Percentiles rank a stretch among this genome's conserved stretches.
These are phyloP conservation scores for Metarhizium humberi DNA, from an alignment of 2,329 filamentous ascomycete species.

Conservation along the genomic window DNA sequence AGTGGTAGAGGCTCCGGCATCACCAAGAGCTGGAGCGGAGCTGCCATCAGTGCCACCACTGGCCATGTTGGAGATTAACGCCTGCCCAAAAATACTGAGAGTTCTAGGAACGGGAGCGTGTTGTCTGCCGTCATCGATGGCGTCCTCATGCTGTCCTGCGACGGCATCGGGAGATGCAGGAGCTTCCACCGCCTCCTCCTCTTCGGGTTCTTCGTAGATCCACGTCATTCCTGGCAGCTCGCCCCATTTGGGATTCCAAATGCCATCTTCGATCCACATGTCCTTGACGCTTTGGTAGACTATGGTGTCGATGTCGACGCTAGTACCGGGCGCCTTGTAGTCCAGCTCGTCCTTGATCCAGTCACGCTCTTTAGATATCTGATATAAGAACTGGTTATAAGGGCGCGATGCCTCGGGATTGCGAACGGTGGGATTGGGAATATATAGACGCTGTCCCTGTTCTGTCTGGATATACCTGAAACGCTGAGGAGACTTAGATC, in stretches of 20 bases:
- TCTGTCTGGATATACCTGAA: not conserved
- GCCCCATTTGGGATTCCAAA: conserved; percentile 7
- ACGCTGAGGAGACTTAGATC: not conserved
- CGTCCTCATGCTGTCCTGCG: no score
- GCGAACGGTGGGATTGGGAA: not conserved
- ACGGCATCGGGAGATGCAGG: no score
- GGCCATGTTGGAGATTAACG: no score
- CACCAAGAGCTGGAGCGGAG: no score
- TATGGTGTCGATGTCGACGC: not conserved
- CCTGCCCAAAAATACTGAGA: no score
- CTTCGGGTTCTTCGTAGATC: conserved; percentile 5
- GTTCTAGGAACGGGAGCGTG: no score
- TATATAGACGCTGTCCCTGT: not conserved
- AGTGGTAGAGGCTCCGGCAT: no score
- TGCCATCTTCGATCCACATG: conserved; percentile 5
- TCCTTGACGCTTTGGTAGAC: conserved; percentile 7
- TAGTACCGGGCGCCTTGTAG: not conserved
- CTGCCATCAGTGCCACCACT: no score
- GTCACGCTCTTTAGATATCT: not conserved
- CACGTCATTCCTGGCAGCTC: conserved; percentile 4
- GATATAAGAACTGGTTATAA: not conserved
- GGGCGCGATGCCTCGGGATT: not conserved
- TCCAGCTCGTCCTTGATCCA: not conserved
- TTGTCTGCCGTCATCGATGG: no score
- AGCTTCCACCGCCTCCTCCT: not conserved